Evolutionary conservation across 768 basidiomycete genomes (phyloP).

Genomic region (Lactarius indigo): DNA sequence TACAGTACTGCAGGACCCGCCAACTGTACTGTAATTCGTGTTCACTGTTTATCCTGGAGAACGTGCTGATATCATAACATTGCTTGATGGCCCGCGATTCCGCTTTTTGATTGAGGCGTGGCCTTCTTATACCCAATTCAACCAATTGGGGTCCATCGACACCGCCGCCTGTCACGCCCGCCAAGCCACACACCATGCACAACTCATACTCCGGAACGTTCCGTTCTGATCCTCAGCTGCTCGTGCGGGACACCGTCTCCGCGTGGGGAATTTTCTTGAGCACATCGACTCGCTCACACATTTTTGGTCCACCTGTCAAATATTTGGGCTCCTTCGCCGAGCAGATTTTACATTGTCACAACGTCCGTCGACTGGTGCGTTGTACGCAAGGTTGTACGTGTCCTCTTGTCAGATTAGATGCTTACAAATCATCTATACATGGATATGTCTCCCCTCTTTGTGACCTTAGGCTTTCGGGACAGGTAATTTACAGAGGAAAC

Average conservation of each 20-base stretch:
- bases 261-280: conserved; percentile 73
- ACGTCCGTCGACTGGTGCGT: conserved; percentile 72
- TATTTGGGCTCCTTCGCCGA: conserved; percentile 53
- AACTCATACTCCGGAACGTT: conserved; percentile 78
- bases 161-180: not conserved
- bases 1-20: not conserved
- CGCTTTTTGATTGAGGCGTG: not conserved
- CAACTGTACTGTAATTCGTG: not conserved
- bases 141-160: not conserved
- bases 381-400: conserved; percentile 5
- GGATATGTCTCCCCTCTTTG: conserved; percentile 40
- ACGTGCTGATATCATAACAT: not conserved
- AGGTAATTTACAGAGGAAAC: conserved; percentile 73
- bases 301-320: conserved; percentile 62
- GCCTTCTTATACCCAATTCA: not conserved
- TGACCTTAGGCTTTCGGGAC: conserved; percentile 73
- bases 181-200: conserved; percentile 42
- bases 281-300: conserved; percentile 78
- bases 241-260: conserved; percentile 68
- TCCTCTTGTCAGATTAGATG: no score
- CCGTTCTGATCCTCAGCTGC: conserved; percentile 49
- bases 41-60: not conserved
- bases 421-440: no score
- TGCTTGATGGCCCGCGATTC: not conserved
- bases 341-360: conserved; percentile 77